A percentile compares a stretch with the other conserved stretches of the same genome.
Evolutionary conservation across 345 rosid species (phyloP).

Genomic region (Eucalyptus victrix): DNA sequence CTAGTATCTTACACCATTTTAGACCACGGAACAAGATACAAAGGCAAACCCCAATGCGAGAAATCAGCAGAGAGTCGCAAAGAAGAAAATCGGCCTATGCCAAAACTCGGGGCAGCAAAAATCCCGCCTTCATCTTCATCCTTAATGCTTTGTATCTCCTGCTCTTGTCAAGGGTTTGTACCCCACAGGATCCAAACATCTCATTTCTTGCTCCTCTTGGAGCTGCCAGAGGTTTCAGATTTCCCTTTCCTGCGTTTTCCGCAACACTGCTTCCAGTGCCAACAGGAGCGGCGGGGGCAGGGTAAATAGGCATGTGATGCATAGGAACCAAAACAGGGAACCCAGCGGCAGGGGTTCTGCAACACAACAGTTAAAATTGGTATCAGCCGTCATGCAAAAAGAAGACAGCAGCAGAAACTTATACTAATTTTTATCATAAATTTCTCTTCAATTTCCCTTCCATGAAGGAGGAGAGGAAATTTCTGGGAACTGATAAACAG

Average conservation of each 20-base stretch:
- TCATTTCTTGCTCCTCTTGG: conserved; percentile 52
- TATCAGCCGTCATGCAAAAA: background rate
- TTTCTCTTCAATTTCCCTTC: background rate
- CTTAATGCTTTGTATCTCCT: conserved; percentile 69
- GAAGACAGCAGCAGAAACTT: background rate
- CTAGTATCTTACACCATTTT: background rate
- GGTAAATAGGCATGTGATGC: conserved; percentile 61
- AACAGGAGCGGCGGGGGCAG: conserved; percentile 18
- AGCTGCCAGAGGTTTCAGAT: conserved; percentile 21
- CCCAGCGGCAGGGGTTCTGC: conserved; percentile 99
- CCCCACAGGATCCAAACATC: background rate
- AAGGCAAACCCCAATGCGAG: background rate
- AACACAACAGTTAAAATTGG: background rate
- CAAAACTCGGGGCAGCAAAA: background rate
- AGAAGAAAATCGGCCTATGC: background rate
- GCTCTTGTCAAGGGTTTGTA: conserved; percentile 1
- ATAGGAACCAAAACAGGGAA: conserved; percentile 99
- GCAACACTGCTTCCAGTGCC: conserved; percentile 14
- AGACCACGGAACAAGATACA: background rate
- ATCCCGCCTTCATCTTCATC: conserved; percentile 31
- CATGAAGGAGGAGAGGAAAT: background rate
- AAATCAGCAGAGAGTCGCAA: background rate
- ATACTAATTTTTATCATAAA: background rate
- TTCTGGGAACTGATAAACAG: background rate
- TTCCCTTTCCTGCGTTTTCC: conserved; percentile 24